phyloP scores from a whole-genome alignment of 148 eudicot genomes.

The Linanthus parryae region DNA sequence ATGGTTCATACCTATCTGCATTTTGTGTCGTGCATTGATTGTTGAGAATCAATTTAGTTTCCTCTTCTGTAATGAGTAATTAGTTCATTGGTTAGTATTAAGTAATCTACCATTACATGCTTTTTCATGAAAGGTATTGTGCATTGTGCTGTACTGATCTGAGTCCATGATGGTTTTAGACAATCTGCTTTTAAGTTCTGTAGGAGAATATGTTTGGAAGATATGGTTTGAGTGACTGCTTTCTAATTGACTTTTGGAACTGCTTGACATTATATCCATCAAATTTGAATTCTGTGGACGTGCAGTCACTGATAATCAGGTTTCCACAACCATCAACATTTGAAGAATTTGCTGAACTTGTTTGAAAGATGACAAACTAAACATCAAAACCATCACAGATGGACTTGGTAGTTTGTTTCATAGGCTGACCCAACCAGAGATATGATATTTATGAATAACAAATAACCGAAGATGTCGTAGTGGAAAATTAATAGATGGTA shows the following conservation, averaged over 20 bases:
- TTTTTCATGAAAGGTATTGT: background rate
- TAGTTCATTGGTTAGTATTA: background rate
- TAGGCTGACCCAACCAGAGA: too few relatives aligned
- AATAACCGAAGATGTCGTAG: too few relatives aligned
- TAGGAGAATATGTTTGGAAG: background rate
- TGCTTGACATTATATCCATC: background rate
- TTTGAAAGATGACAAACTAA: too few relatives aligned
- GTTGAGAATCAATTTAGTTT: too few relatives aligned
- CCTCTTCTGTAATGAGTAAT: background rate
- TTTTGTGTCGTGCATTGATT: background rate
- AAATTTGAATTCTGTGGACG: too few relatives aligned
- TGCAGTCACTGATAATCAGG: too few relatives aligned
- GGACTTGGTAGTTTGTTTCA: too few relatives aligned
- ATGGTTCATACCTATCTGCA: background rate
- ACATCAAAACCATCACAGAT: too few relatives aligned
- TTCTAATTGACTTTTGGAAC: background rate
- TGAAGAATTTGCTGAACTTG: too few relatives aligned
- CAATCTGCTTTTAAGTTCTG: background rate
- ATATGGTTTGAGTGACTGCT: background rate
- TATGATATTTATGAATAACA: too few relatives aligned
- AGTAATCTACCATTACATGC: background rate
- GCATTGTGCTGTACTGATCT: background rate
- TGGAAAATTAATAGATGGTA: too few relatives aligned
- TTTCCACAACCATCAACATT: too few relatives aligned
- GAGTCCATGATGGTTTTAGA: background rate